Percentiles rank a stretch among this genome's conserved stretches.
phyloP scores from a whole-genome alignment of 345 rosid species.

The Pseudoturritis turrita region DNA sequence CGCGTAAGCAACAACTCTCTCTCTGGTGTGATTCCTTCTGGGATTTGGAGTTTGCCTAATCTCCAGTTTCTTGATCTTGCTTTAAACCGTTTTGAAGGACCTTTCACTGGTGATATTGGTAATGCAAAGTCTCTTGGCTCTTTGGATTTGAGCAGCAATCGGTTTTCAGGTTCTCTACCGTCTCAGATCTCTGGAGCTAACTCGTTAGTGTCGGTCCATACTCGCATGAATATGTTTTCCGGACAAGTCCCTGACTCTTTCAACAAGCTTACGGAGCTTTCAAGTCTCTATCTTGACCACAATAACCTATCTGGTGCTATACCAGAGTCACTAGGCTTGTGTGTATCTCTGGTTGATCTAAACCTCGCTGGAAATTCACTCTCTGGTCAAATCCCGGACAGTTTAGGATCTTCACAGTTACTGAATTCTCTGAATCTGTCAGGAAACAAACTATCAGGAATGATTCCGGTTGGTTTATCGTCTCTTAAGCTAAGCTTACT shows the following conservation, averaged over 20 bases:
- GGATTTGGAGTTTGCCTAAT: constrained; percentile 77
- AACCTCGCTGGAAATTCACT: constrained; percentile 59
- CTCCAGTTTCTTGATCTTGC: constrained; percentile 53
- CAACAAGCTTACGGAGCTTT: constrained; percentile 51
- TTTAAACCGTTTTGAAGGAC: constrained; percentile 59
- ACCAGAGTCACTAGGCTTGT: constrained; percentile 57
- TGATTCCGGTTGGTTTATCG: constrained; percentile 53
- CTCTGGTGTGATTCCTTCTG: constrained; percentile 52
- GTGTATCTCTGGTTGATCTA: constrained; percentile 43
- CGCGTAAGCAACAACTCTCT: constrained; percentile 65
- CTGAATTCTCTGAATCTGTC: constrained; percentile 74
- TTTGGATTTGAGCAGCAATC: constrained; percentile 45
- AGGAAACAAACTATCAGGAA: constrained; percentile 59
- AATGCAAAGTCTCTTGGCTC: constrained; percentile 56
- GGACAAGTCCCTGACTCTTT: constrained; percentile 53
- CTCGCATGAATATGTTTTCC: constrained; percentile 48
- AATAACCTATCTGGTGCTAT: constrained; percentile 56
- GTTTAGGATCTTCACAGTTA: constrained; percentile 41
- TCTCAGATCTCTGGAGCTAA: constrained; percentile 46
- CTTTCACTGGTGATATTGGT: constrained; percentile 44
- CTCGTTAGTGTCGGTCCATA: constrained; percentile 47
- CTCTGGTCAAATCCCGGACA: constrained; percentile 58
- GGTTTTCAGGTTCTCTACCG: constrained; percentile 61
- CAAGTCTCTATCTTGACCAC: constrained; percentile 39
- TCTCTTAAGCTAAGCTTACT: constrained; percentile 59